Conservation (phyloP, 2,329 filamentous ascomycete species). For the Trichoderma lentiforme region DNA sequence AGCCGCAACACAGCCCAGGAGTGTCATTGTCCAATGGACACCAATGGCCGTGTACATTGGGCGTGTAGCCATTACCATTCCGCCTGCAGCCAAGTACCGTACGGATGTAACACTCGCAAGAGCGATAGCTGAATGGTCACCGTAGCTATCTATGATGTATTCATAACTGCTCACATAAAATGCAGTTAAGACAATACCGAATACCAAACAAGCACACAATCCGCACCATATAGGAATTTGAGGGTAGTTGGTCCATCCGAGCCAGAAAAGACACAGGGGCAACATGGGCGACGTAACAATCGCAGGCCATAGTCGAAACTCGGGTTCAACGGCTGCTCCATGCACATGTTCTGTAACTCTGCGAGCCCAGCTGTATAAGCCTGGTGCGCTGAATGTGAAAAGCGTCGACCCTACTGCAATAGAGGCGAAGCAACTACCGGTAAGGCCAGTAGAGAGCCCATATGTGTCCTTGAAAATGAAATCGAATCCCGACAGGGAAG, state of each 20-base stretch:
- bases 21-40: neutral
- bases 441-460: slow-evolving; percentile 41
- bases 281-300: slow-evolving; percentile 50
- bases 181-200: slow-evolving; percentile 49
- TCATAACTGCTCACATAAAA: slow-evolving; percentile 51
- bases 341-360: slow-evolving; percentile 40
- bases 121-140: slow-evolving; percentile 43
- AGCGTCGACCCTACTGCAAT: slow-evolving; percentile 40
- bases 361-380: slow-evolving; percentile 44
- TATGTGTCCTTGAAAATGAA: slow-evolving; percentile 51
- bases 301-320: slow-evolving; percentile 51
- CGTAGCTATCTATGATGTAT: slow-evolving; percentile 58
- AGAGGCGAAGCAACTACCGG: slow-evolving; percentile 45
- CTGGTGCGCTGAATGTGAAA: slow-evolving; percentile 40
- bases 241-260: slow-evolving; percentile 50
- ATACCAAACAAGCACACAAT: slow-evolving; percentile 47
- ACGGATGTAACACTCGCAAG: neutral
- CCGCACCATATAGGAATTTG: slow-evolving; percentile 48
- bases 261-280: slow-evolving; percentile 54
- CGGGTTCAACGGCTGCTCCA: slow-evolving; percentile 42
- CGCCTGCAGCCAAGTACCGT: neutral
- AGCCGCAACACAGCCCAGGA: neutral
- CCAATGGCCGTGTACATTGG: neutral
- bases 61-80: neutral
- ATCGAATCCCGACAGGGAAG: slow-evolving; percentile 47